Evolutionary conservation across 305 asterid genomes (phyloP).

Genomic region (Fraxinus sp.): DNA sequence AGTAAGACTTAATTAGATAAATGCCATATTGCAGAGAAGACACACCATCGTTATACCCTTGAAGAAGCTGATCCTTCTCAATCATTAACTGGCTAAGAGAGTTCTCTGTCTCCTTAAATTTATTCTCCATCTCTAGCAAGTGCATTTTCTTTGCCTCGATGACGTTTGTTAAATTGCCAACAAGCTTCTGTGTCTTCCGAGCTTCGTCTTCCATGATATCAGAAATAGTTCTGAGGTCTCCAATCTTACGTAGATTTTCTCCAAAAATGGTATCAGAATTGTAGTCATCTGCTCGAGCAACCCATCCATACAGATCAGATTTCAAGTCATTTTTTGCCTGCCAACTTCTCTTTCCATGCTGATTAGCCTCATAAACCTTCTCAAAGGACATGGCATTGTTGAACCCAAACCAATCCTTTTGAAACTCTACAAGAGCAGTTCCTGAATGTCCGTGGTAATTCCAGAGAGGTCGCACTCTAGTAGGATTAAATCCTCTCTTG

Average conservation of each 20-base stretch:
- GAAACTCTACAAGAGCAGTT: too few species aligned
- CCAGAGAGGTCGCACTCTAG: too few species aligned
- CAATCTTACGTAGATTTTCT: constrained; percentile 80
- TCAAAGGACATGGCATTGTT: too few species aligned
- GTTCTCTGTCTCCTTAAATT: constrained; percentile 65
- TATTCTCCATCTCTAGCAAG: constrained; percentile 62
- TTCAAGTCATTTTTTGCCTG: constrained; percentile 19
- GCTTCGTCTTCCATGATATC: constrained; percentile 87
- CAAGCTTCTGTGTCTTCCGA: constrained; percentile 69
- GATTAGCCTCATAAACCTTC: too few species aligned
- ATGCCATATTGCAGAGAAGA: constrained; percentile 22
- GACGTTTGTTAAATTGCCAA: constrained; percentile 54
- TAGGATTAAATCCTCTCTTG: too few species aligned
- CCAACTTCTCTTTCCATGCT: too few species aligned
- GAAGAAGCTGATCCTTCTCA: constrained; percentile 73
- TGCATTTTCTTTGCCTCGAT: constrained; percentile 70
- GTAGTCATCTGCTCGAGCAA: constrained; percentile 91
- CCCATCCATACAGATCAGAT: constrained; percentile 72
- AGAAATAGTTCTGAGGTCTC: constrained; percentile 75
- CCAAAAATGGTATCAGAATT: constrained; percentile 56
- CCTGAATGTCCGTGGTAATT: too few species aligned
- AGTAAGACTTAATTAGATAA: constrained; percentile 4
- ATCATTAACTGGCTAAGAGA: constrained; percentile 51
- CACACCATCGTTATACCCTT: constrained; percentile 70
- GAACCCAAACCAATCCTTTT: too few species aligned